A percentile compares a stretch with the other conserved stretches of the same genome.
Evolutionary conservation across 495 filamentous ascomycete genomes (phyloP).

Genomic region (Annulohypoxylon moriforme): DNA sequence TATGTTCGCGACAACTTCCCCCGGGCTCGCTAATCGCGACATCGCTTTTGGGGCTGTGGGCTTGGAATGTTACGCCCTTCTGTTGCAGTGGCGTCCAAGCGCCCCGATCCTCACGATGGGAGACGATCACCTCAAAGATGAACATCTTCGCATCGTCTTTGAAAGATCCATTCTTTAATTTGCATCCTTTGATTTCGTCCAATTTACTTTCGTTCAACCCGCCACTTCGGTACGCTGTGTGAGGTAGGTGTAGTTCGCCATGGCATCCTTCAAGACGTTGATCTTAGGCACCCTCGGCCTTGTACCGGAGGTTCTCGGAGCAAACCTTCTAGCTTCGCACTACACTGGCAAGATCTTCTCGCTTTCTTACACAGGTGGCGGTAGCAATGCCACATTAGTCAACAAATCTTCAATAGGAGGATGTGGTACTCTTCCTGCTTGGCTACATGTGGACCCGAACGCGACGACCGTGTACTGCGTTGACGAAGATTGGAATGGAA

Average conservation of each 20-base stretch:
- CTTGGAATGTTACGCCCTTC: constrained; percentile 9
- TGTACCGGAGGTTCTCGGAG: constrained; percentile 47
- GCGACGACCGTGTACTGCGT: constrained; percentile 67
- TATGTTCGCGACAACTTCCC: constrained; percentile 40
- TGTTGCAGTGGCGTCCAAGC: constrained; percentile 19
- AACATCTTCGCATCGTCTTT: constrained; percentile 24
- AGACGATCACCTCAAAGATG: constrained; percentile 33
- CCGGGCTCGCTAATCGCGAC: constrained; percentile 20
- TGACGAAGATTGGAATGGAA: constrained; percentile 62
- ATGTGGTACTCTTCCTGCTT: constrained; percentile 62
- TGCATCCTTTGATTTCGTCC: constrained; percentile 15
- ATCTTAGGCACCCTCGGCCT: constrained; percentile 47
- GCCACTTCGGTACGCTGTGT: constrained; percentile 13
- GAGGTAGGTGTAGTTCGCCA: constrained; percentile 20
- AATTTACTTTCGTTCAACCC: constrained; percentile 18
- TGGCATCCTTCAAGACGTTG: constrained; percentile 46
- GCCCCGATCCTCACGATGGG: constrained; percentile 23
- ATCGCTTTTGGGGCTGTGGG: constrained; percentile 33
- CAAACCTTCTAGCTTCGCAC: constrained; percentile 56
- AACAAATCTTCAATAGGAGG: constrained; percentile 48
- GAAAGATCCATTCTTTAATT: constrained; percentile 8
- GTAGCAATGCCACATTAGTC: constrained; percentile 46
- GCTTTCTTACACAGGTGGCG: constrained; percentile 45
- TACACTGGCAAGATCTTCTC: constrained; percentile 57
- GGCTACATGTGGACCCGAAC: constrained; percentile 63